Conservation (phyloP, 2,329 filamentous ascomycete genomes). For the Aspergillus puulaauensis region DNA sequence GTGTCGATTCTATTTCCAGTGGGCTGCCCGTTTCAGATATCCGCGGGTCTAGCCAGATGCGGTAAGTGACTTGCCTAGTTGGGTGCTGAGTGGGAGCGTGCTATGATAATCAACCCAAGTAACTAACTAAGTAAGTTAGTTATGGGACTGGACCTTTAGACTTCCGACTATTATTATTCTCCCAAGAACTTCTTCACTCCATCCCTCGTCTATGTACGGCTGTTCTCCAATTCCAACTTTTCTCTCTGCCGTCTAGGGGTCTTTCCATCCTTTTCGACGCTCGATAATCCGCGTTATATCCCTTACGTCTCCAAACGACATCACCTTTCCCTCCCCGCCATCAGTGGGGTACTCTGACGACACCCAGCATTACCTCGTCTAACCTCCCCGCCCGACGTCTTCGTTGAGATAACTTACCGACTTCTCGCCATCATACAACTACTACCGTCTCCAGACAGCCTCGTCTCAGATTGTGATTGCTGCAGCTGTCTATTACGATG, state of each 20-base stretch:
- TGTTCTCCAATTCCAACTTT: not conserved
- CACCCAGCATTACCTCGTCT: conserved; percentile 11
- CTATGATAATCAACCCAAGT: conserved; percentile 2
- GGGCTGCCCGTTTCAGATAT: conserved; percentile 5
- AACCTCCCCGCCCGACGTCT: conserved; percentile 7
- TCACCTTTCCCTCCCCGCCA: conserved; percentile 10
- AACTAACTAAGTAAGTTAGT: not conserved
- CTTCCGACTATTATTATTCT: not conserved
- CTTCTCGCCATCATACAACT: not conserved
- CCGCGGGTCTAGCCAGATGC: not conserved
- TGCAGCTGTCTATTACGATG: conserved; percentile 57
- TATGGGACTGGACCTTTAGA: not conserved
- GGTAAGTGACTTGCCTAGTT: conserved; percentile 7
- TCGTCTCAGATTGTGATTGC: conserved; percentile 3
- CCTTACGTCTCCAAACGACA: conserved; percentile 1
- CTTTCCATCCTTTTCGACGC: not conserved
- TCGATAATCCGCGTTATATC: not conserved
- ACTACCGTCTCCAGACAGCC: not conserved
- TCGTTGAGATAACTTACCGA: conserved; percentile 6
- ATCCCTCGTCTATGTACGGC: not conserved
- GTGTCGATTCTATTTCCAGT: not conserved
- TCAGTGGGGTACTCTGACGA: conserved; percentile 19
- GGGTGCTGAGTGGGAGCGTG: not conserved
- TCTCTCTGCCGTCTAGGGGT: not conserved
- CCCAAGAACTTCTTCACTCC: not conserved